A percentile compares a stretch with the other conserved stretches of the same genome.
These are phyloP conservation scores for Acanthamoeba royreba DNA, from an alignment of 208 protist species.

Conservation along the genomic window DNA sequence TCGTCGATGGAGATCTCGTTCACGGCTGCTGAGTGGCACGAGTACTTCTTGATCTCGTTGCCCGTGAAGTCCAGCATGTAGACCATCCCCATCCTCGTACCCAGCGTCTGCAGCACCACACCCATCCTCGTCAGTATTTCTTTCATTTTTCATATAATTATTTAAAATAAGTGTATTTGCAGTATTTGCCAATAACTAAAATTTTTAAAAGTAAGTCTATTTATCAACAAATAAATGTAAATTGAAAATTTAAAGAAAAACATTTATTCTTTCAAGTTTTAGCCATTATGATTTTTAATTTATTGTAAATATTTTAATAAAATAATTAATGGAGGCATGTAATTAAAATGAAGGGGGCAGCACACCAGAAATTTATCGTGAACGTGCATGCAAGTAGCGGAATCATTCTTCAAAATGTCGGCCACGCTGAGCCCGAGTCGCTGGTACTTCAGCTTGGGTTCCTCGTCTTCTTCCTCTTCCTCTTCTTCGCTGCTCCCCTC, in stretches of 20 bases:
- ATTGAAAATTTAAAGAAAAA: too few relatives aligned
- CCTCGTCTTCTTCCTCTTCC: constrained; percentile 31
- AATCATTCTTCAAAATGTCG: constrained; percentile 45
- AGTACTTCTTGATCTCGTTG: constrained; percentile 75
- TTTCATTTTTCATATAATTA: too few relatives aligned
- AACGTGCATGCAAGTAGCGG: constrained; percentile 23
- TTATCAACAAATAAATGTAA: background rate
- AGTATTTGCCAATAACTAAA: too few relatives aligned
- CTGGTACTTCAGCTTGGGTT: constrained; percentile 49
- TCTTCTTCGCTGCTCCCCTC: background rate
- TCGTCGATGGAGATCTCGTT: constrained; percentile 79
- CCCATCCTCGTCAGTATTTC: too few relatives aligned
- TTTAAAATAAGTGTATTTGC: too few relatives aligned
- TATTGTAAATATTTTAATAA: too few relatives aligned
- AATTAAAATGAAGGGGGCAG: background rate
- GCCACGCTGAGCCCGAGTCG: constrained; percentile 36
- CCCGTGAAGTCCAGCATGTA: constrained; percentile 81
- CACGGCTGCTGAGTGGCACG: constrained; percentile 69
- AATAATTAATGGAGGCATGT: background rate
- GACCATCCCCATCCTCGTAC: constrained; percentile 77
- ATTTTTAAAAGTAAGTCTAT: background rate
- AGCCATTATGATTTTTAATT: too few relatives aligned
- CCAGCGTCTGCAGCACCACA: constrained; percentile 61
- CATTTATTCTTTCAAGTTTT: too few relatives aligned
- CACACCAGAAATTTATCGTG: constrained; percentile 47